Evolutionary conservation across 352 stramenopile genomes (phyloP).

Genomic region (Pythium myriotylum): DNA sequence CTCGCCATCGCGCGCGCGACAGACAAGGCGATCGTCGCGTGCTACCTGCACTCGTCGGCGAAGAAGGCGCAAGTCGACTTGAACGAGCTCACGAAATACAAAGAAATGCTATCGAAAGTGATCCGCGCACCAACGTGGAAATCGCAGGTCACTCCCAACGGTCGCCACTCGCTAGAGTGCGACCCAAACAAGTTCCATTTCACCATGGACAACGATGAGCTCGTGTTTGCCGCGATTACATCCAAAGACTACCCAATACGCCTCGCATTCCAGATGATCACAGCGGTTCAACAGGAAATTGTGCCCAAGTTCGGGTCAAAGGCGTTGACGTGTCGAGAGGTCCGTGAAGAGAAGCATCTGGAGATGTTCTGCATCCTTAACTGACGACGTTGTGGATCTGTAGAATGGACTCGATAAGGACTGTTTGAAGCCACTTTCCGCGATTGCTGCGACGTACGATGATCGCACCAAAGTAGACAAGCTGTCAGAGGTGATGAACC

Average conservation of each 20-base stretch:
- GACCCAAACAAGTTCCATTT: conserved; percentile 90
- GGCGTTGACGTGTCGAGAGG: conserved; percentile 75
- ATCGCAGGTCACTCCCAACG: conserved; percentile 84
- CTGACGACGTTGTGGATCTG: neutral
- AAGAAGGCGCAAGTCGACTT: conserved; percentile 52
- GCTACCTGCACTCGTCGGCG: conserved; percentile 67
- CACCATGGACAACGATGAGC: conserved; percentile 88
- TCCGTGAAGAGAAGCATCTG: conserved; percentile 13
- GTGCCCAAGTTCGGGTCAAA: conserved; percentile 78
- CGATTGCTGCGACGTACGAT: conserved; percentile 75
- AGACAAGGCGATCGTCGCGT: conserved; percentile 81
- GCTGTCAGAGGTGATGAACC: conserved; percentile 80
- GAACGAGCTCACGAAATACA: conserved; percentile 63
- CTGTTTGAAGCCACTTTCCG: conserved; percentile 59
- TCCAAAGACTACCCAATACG: conserved; percentile 83
- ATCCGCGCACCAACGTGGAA: conserved; percentile 86
- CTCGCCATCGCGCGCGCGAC: conserved; percentile 76
- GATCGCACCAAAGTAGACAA: conserved; percentile 89
- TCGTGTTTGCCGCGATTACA: conserved; percentile 82
- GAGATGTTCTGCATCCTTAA: too few relatives aligned
- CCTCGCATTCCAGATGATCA: conserved; percentile 83
- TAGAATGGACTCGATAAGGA: conserved; percentile 81
- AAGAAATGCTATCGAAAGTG: conserved; percentile 84
- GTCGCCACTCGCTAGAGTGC: conserved; percentile 84
- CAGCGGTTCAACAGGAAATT: conserved; percentile 73